Percentiles rank a stretch among this genome's conserved stretches.
phyloP scores from a whole-genome alignment of 352 stramenopile genomes.

The Plasmopara viticola region DNA sequence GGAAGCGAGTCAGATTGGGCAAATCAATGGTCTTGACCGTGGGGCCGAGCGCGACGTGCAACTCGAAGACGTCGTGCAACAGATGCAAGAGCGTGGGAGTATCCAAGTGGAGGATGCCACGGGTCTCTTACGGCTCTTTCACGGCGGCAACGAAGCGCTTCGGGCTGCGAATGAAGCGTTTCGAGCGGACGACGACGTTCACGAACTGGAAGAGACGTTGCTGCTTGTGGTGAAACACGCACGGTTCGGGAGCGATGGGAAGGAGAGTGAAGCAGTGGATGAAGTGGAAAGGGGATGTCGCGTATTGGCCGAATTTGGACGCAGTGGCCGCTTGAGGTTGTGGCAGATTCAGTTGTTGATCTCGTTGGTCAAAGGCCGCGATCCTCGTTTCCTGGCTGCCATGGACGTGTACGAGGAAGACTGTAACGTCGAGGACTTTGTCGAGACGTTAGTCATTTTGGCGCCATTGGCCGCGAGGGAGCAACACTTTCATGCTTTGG shows the following conservation, averaged over 20 bases:
- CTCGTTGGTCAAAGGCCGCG: constrained; percentile 29
- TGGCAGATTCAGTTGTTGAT: constrained; percentile 69
- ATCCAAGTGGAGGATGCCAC: constrained; percentile 50
- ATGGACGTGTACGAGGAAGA: constrained; percentile 54
- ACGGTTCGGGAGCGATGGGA: constrained; percentile 34
- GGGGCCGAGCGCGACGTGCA: constrained; percentile 22
- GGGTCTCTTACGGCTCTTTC: constrained; percentile 56
- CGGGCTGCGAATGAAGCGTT: constrained; percentile 69
- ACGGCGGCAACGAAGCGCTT: constrained; percentile 65
- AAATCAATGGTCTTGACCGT: constrained; percentile 11
- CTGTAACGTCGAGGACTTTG: constrained; percentile 34
- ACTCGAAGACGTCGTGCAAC: constrained; percentile 55
- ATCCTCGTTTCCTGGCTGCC: constrained; percentile 46
- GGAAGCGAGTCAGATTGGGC: constrained; percentile 13
- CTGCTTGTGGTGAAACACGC: constrained; percentile 80
- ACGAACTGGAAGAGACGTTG: constrained; percentile 72
- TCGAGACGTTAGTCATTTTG: constrained; percentile 51
- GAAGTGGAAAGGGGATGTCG: constrained; percentile 22
- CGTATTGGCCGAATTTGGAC: constrained; percentile 33
- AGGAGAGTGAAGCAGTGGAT: constrained; percentile 11
- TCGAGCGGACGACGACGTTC: constrained; percentile 60
- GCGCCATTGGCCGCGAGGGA: constrained; percentile 64
- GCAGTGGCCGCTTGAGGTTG: constrained; percentile 28
- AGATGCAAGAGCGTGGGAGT: constrained; percentile 56
- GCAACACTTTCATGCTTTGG: constrained; percentile 39